phyloP scores from a whole-genome alignment of 352 stramenopile genomes.

The Phytophthora cryptogea region DNA sequence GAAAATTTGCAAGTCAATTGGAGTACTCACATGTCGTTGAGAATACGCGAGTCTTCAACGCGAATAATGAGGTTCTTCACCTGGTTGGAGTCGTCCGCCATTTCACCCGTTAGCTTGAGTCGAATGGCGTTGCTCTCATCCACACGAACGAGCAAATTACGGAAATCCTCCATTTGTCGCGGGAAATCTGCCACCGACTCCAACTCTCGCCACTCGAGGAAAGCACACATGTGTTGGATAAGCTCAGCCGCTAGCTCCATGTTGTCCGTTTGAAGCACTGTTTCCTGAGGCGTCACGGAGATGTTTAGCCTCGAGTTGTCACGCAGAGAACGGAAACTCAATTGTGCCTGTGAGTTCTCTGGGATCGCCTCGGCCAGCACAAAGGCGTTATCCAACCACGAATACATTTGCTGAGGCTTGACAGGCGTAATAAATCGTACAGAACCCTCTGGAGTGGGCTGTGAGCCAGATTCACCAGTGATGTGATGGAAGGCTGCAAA shows the following conservation, averaged over 20 bases:
- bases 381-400: conserved; percentile 77
- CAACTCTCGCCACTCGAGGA: conserved; percentile 87
- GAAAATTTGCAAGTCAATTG: neutral
- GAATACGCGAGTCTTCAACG: conserved; percentile 91
- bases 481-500: conserved; percentile 86
- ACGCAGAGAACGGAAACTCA: conserved; percentile 67
- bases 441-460: conserved; percentile 46
- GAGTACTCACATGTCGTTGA: conserved; percentile 90
- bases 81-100: conserved; percentile 92
- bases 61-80: conserved; percentile 92
- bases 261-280: conserved; percentile 74
- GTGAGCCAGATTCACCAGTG: conserved; percentile 24
- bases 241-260: conserved; percentile 89
- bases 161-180: conserved; percentile 86
- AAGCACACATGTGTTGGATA: conserved; percentile 86
- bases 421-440: conserved; percentile 77
- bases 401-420: conserved; percentile 73
- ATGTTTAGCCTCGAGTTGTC: conserved; percentile 59
- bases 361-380: conserved; percentile 43
- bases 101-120: conserved; percentile 91
- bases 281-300: conserved; percentile 56
- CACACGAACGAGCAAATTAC: conserved; percentile 72
- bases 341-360: conserved; percentile 44
- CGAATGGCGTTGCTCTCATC: conserved; percentile 89
- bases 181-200: conserved; percentile 88